Evolutionary conservation across 2,329 filamentous ascomycete genomes (phyloP), one percentile per base, ranked within the genome.

Genomic region (Aspergillus texensis): DNA sequence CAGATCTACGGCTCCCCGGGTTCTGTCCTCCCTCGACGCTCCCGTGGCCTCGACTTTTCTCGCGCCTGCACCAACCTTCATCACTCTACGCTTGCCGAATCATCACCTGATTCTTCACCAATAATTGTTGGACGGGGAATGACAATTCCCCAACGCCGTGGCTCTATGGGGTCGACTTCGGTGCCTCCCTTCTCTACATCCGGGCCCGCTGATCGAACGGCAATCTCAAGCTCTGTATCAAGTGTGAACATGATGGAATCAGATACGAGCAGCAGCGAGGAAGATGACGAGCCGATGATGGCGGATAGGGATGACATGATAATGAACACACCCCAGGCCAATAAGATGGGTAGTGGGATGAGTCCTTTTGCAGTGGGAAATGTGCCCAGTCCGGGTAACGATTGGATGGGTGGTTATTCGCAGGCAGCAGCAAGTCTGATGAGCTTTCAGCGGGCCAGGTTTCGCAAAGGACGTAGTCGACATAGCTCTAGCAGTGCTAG

Each of bases 1-100:
- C 91, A 93, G 69, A 92, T 89, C 55, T 97, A 96, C 81, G 91
- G 91, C 48, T 94, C 93, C 1, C 93, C 94, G 2, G 90, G 91
- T 30, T 96, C 94, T 60, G 91, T 96, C 54, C 85, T 98, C 9
- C 94, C 94, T 21, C 88, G 94, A 67, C 89, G 94, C 65, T 97
- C 94, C 34, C 88, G 94, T 61, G 94, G 94, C 50, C 84, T 97
- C 65, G 94, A 98, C 79, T 98, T 97, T 78, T 94, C 94, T 46
- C 87, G 94, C 69, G 94, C 94, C 12, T 95, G 93, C 66, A 97
- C 94, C 12, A 96, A 94, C 75, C 84, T 99, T 26, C 95, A 98
- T 79, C 95, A 98, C 78, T 97, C 94, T 19, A 98, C 92, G 0
- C 86, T 98, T 10, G 94, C 94, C 61, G 92, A 97, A 75, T 91